Base-by-base conservation (phyloP, 129 eudicot species). In the Pseudognaphalium luteoalbum region DNA sequence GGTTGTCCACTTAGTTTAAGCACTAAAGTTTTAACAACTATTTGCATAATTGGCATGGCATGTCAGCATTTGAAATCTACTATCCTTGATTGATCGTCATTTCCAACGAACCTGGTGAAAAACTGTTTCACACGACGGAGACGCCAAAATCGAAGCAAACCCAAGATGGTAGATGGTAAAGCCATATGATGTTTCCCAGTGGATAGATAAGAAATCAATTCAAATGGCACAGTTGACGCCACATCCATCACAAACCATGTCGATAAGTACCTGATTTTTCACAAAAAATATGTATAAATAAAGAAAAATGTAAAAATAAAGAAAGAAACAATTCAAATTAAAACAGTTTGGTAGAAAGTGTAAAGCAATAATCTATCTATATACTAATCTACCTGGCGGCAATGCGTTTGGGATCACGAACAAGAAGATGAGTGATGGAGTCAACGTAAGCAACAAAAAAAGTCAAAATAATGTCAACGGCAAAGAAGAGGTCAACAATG, bases 201-300 rank as follows among this genome's bases (percentile, higher is more conserved):
- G 66, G 91, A 68, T 52, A 85, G 44, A 70, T 73, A 85, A 0
- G 85, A 88, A 17, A 89, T 6, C 44, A 90, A 34, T 72, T 91
- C 94, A 52, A 88, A 89, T 8, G 98, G 98, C 52, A 91, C 34
- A 64, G 98, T 94, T 20, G 98, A 94, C 5, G 96, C 97, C 87
- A 94, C 77, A 71, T 94, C 98, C 96, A 94, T 88, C 54, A 91
- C 75, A 76, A 94, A 91, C 97, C 98, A 91, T 80, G 98, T 87
- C 25, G 96, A 88, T 6, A 94, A 44, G 64, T 94, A 94, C 93
- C 98, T 93, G 42, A 51, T 79, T 21, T 0, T 17, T 6, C 22
- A 25, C 28, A 25, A 0, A 25, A 25, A 25, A 25, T 0, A 25
- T 25, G 1, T 0, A 25, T 25, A 25, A 25, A 0, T 25, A 25